Percentiles rank a stretch among this genome's conserved stretches.
Evolutionary conservation across 2,329 filamentous ascomycete genomes (phyloP).

Genomic region (Magnaporthiopsis poae): DNA sequence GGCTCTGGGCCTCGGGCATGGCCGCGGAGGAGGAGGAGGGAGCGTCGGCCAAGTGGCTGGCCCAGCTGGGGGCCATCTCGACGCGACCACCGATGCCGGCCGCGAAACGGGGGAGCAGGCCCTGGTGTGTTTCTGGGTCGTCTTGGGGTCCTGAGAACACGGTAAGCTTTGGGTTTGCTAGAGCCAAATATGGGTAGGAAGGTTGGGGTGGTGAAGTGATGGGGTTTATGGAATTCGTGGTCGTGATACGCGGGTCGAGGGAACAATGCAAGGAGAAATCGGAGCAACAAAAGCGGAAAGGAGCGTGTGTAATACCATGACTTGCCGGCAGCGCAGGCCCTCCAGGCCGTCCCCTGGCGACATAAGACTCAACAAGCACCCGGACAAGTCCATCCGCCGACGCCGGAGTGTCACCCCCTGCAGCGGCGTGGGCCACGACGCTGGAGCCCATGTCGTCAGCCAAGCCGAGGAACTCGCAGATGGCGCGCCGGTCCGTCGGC

Average conservation of each 20-base stretch:
- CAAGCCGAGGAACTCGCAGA: slow-evolving; percentile 2
- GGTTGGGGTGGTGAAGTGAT: neutral
- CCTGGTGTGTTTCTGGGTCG: neutral
- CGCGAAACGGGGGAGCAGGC: neutral
- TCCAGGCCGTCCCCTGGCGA: neutral
- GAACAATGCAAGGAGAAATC: no score
- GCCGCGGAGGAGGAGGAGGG: neutral
- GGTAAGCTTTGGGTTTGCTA: neutral
- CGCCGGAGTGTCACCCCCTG: no score
- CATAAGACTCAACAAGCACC: neutral
- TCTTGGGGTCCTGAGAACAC: neutral
- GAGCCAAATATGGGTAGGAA: neutral
- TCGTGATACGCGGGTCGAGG: no score
- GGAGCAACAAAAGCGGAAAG: neutral
- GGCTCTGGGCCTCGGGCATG: no score
- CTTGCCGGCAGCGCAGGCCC: no score
- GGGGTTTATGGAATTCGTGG: neutral
- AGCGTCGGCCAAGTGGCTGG: neutral
- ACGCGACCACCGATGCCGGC: neutral
- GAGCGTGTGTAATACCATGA: neutral
- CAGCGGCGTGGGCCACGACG: neutral
- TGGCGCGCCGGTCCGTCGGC: neutral
- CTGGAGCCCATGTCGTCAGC: neutral
- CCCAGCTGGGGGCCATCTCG: neutral
- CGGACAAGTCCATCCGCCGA: neutral